Evolutionary conservation across 495 filamentous ascomycete genomes (phyloP).

Genomic region (Podospora sp.): DNA sequence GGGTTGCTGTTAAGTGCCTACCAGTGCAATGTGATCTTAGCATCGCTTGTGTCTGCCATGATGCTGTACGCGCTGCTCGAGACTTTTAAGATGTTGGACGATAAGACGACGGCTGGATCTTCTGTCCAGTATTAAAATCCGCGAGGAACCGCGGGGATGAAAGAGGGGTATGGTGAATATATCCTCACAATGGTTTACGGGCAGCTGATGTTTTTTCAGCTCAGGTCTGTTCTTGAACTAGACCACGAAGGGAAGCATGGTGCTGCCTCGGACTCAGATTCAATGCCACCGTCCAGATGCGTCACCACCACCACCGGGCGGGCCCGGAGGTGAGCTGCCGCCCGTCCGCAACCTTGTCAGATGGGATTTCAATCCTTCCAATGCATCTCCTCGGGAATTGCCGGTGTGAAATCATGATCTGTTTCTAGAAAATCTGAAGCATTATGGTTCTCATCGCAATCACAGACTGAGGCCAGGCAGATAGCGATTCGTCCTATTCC

Average conservation of each 20-base stretch:
- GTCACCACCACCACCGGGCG: not conserved
- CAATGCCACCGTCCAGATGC: not conserved
- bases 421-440: not conserved
- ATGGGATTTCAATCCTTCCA: not conserved
- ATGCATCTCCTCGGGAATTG: not conserved
- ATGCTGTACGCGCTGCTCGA: slow-evolving; percentile 17
- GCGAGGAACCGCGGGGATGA: no score
- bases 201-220: no score
- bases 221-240: no score
- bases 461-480: no score
- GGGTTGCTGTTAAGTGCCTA: slow-evolving; percentile 43
- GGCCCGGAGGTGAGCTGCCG: not conserved
- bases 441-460: no score
- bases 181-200: no score
- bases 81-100: no score
- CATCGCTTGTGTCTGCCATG: slow-evolving; percentile 45
- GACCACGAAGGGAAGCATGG: no score
- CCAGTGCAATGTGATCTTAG: slow-evolving; percentile 80
- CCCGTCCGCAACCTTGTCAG: not conserved
- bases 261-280: not conserved
- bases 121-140: no score
- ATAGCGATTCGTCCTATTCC: no score
- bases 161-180: no score
- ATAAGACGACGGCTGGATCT: no score
- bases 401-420: not conserved